These are phyloP conservation scores for Urtica urens DNA, from an alignment of 306 rosid genomes.

Conservation along the genomic window DNA sequence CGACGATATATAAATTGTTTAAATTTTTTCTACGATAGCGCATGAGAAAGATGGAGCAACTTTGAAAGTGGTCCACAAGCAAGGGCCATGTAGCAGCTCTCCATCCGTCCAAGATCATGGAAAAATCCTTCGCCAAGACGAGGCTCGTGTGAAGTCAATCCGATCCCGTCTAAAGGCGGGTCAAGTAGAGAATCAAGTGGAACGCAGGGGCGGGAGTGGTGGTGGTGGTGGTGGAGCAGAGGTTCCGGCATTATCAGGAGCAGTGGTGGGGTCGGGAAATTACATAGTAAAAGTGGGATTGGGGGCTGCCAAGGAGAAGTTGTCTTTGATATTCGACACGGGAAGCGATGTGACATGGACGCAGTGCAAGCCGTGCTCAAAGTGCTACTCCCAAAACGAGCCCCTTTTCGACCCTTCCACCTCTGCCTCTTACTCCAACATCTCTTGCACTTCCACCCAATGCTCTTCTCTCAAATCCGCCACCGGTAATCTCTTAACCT, in stretches of 20 bases:
- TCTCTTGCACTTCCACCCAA: constrained; percentile 29
- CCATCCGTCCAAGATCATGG: constrained; percentile 15
- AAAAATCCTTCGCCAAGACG: constrained; percentile 28
- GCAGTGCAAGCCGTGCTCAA: constrained; percentile 59
- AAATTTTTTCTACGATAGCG: constrained; percentile 15
- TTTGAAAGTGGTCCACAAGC: constrained; percentile 39
- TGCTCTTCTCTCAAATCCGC: constrained; percentile 45
- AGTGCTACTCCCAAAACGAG: constrained; percentile 52
- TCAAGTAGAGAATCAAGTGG: background rate
- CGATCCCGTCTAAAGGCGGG: constrained; percentile 9
- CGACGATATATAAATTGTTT: background rate
- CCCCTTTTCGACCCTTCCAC: constrained; percentile 34
- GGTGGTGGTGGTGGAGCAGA: background rate
- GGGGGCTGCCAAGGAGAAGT: constrained; percentile 9
- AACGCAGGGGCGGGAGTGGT: background rate
- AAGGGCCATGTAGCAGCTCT: constrained; percentile 63
- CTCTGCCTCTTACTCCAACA: constrained; percentile 38
- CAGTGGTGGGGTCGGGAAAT: background rate
- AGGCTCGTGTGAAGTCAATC: constrained; percentile 31
- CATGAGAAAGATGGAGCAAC: constrained; percentile 15
- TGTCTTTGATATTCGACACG: constrained; percentile 17
- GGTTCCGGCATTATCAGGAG: constrained; percentile 12
- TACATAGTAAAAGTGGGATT: constrained; percentile 20
- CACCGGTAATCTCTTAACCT: constrained; percentile 24
- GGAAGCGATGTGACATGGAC: constrained; percentile 30